phyloP scores from a whole-genome alignment of 1,139 yeast species.

The Scheffersomyces cryptocercus region DNA sequence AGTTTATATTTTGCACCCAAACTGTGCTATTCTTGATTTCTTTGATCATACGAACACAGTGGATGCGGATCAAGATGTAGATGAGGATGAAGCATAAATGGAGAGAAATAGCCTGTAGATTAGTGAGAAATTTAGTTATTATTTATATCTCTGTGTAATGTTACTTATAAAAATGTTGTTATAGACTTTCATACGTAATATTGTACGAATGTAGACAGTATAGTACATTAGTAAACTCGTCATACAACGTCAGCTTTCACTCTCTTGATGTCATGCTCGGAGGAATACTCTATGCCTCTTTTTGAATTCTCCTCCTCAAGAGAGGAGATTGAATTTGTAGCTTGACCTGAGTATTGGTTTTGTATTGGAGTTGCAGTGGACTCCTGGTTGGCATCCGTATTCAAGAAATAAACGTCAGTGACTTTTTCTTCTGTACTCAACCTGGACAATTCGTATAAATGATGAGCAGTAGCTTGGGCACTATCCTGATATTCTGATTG shows the following conservation, averaged over 20 bases:
- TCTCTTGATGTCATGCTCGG: not conserved
- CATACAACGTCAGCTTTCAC: not conserved
- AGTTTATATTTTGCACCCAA: constrained; percentile 84
- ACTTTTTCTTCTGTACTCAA: constrained; percentile 6
- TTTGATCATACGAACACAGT: constrained; percentile 36
- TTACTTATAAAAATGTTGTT: not conserved
- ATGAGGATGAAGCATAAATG: constrained; percentile 2
- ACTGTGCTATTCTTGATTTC: constrained; percentile 73
- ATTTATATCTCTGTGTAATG: not conserved
- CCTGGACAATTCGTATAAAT: constrained; percentile 9
- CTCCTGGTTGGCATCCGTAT: constrained; percentile 5
- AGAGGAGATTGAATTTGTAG: too few species aligned
- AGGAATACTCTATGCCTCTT: not conserved
- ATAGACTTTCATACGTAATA: not conserved
- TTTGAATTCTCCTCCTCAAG: not conserved
- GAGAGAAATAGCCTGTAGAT: not conserved
- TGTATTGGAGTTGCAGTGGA: not conserved
- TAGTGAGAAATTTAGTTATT: not conserved
- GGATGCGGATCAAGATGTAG: constrained; percentile 16
- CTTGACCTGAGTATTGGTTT: too few species aligned
- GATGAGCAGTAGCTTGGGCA: constrained; percentile 7
- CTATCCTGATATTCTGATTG: constrained; percentile 2
- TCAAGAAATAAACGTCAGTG: constrained; percentile 6
- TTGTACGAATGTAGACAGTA: not conserved
- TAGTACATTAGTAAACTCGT: not conserved